phyloP scores from a whole-genome alignment of 164 flowering plant genomes.

The Paratinospora sagittata region DNA sequence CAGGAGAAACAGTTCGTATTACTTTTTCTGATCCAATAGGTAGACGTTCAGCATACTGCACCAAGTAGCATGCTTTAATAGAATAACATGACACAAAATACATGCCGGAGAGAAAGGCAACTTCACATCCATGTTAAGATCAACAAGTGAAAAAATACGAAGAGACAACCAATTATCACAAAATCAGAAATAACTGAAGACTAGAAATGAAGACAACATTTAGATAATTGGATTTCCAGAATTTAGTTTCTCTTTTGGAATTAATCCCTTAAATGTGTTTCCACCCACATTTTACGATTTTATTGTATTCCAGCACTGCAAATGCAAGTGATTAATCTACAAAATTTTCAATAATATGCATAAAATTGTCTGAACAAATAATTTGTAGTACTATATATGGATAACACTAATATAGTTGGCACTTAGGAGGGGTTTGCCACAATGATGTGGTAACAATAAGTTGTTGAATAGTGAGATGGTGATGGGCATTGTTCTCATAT shows the following conservation, averaged over 20 bases:
- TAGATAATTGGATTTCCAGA: background rate
- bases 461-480: too few relatives aligned
- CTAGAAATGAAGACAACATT: background rate
- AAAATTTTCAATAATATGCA: background rate
- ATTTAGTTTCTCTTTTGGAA: background rate
- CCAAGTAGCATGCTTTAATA: slow-evolving; percentile 10
- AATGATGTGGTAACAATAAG: background rate
- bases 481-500: too few relatives aligned
- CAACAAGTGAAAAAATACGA: background rate
- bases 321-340: background rate
- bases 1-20: slow-evolving; percentile 68
- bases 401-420: too few relatives aligned
- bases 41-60: slow-evolving; percentile 91
- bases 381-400: too few relatives aligned
- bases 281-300: background rate
- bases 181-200: background rate
- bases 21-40: slow-evolving; percentile 95
- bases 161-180: background rate
- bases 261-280: background rate
- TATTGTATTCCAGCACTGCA: background rate
- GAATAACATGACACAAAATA: background rate
- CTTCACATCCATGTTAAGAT: background rate
- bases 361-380: background rate
- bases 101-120: background rate
- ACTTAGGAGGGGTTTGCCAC: background rate